These are phyloP conservation scores for Mycena latifolia DNA, from an alignment of 768 basidiomycete genomes.

Conservation along the genomic window DNA sequence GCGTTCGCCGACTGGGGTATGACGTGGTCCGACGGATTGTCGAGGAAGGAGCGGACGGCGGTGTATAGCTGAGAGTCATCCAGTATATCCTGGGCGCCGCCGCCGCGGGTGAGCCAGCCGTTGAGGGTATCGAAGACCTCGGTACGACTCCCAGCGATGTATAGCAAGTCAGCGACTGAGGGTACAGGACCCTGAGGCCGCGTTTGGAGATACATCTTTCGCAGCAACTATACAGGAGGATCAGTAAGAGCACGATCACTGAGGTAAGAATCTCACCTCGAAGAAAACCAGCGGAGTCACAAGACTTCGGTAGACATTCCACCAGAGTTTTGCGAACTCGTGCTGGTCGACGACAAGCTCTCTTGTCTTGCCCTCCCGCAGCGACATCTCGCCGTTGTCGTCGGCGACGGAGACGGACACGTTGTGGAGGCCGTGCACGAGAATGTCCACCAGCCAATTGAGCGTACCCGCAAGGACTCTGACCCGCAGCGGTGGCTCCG, in stretches of 20 bases:
- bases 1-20: constrained; percentile 57
- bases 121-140: constrained; percentile 75
- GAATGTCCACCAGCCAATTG: constrained; percentile 77
- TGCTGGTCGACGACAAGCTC: constrained; percentile 78
- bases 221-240: constrained; percentile 65
- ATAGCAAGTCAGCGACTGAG: constrained; percentile 59
- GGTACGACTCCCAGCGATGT: constrained; percentile 64
- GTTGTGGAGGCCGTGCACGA: constrained; percentile 82
- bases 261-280: constrained; percentile 65
- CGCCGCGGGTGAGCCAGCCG: constrained; percentile 80
- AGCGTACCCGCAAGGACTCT: constrained; percentile 85
- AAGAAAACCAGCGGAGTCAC: constrained; percentile 86
- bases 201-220: constrained; percentile 76
- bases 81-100: constrained; percentile 83
- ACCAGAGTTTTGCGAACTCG: constrained; percentile 86
- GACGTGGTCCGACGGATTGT: constrained; percentile 64
- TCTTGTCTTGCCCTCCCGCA: constrained; percentile 79
- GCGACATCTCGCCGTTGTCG: constrained; percentile 88
- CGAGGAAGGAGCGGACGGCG: constrained; percentile 72
- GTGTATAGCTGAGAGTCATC: constrained; percentile 76
- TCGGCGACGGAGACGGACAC: constrained; percentile 87
- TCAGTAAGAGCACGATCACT: constrained; percentile 9
- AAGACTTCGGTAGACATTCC: constrained; percentile 86
- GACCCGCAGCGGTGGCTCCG: constrained; percentile 80
- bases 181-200: constrained; percentile 58